These are phyloP conservation scores for Colletotrichum somersetense DNA, from an alignment of 2,329 filamentous ascomycete genomes.

Conservation along the genomic window DNA sequence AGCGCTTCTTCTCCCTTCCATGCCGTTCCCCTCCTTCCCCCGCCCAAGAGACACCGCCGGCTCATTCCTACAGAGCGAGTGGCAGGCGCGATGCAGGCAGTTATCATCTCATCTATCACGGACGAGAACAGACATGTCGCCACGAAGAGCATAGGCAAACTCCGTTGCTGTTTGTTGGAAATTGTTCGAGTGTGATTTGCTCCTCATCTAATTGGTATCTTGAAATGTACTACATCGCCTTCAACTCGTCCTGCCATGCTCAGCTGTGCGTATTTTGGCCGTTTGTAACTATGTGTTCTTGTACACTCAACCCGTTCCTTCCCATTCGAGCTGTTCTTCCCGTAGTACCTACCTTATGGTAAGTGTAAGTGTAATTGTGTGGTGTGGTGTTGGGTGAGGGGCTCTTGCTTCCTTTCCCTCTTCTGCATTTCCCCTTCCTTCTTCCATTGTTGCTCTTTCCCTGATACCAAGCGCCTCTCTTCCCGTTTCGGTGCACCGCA, in stretches of 20 bases:
- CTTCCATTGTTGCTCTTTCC: neutral
- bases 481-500: neutral
- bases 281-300: neutral
- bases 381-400: too few species aligned
- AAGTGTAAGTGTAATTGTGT: too few species aligned
- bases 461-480: neutral
- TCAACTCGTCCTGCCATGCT: neutral
- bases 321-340: neutral
- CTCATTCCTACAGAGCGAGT: neutral
- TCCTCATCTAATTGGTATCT: slow-evolving; percentile 1
- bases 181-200: neutral
- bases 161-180: neutral
- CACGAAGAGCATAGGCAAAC: neutral
- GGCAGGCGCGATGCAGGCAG: neutral
- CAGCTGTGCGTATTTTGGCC: too few species aligned
- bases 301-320: neutral
- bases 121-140: neutral
- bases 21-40: neutral
- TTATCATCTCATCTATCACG: neutral
- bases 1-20: neutral
- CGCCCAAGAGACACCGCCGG: neutral
- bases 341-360: neutral
- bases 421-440: too few species aligned
- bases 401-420: neutral
- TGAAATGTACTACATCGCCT: neutral